These are phyloP conservation scores for Bauhinia variegata DNA, from an alignment of 306 rosid species.

Conservation along the genomic window DNA sequence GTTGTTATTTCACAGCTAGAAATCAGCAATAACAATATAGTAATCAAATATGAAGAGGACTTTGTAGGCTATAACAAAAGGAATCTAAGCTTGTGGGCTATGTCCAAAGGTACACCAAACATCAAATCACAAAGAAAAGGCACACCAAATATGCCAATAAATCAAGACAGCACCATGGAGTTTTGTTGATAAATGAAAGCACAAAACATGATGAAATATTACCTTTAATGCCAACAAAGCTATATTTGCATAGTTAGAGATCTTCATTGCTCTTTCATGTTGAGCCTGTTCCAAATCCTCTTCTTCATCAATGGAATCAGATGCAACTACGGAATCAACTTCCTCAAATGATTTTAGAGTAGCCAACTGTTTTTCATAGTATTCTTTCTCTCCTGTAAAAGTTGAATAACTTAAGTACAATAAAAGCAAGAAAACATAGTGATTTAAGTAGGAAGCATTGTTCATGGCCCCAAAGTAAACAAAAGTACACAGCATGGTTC, in stretches of 20 bases:
- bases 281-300: slow-evolving; percentile 49
- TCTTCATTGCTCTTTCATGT: slow-evolving; percentile 70
- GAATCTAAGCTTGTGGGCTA: not conserved
- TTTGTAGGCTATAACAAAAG: slow-evolving; percentile 3
- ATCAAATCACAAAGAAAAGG: too few relatives aligned
- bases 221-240: slow-evolving; percentile 65
- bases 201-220: slow-evolving; percentile 15
- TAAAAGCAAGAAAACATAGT: not conserved
- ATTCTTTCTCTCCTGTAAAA: slow-evolving; percentile 60
- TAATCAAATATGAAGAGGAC: slow-evolving; percentile 5
- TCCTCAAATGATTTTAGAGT: slow-evolving; percentile 76
- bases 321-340: slow-evolving; percentile 51
- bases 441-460: not conserved
- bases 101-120: too few relatives aligned
- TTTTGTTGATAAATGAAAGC: slow-evolving; percentile 2
- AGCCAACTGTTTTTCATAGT: slow-evolving; percentile 65
- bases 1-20: slow-evolving; percentile 17
- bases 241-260: slow-evolving; percentile 66
- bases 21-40: not conserved
- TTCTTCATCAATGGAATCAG: slow-evolving; percentile 35
- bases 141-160: not conserved
- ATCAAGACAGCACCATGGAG: not conserved
- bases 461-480: not conserved
- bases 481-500: not conserved
- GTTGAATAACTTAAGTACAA: not conserved